Percentiles rank a stretch among this genome's conserved stretches.
These are phyloP conservation scores for Euphorbia peplus DNA, from an alignment of 345 rosid species.

Conservation along the genomic window DNA sequence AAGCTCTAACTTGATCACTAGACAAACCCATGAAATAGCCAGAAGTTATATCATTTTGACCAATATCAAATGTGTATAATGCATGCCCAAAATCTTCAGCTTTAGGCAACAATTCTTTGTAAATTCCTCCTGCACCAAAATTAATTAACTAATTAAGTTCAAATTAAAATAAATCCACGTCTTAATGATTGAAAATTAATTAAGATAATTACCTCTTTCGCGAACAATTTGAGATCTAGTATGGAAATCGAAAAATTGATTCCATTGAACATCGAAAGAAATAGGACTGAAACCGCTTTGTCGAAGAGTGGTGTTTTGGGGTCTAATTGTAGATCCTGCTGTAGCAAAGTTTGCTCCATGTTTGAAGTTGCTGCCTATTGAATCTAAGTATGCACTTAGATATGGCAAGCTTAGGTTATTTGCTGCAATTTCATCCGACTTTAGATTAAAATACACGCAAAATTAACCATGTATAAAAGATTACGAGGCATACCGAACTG, in stretches of 20 bases:
- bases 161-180: background rate
- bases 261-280: slow-evolving; percentile 65
- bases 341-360: slow-evolving; percentile 94
- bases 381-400: slow-evolving; percentile 70
- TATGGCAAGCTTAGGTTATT: slow-evolving; percentile 53
- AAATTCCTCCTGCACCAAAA: slow-evolving; percentile 38
- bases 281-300: slow-evolving; percentile 85
- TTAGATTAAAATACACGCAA: too few species aligned
- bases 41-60: slow-evolving; percentile 68
- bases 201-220: slow-evolving; percentile 27
- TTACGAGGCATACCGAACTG: too few species aligned
- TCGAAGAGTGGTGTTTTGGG: slow-evolving; percentile 58
- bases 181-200: background rate
- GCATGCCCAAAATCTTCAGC: slow-evolving; percentile 41
- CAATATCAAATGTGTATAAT: slow-evolving; percentile 69
- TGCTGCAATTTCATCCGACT: slow-evolving; percentile 46
- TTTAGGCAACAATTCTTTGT: slow-evolving; percentile 39
- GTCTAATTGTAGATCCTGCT: slow-evolving; percentile 82
- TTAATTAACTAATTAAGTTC: background rate
- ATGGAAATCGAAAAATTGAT: slow-evolving; percentile 53
- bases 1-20: slow-evolving; percentile 33
- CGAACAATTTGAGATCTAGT: slow-evolving; percentile 58
- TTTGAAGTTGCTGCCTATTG: slow-evolving; percentile 72
- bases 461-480: too few species aligned
- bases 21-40: slow-evolving; percentile 54